Evolutionary conservation across 2,329 filamentous ascomycete species (phyloP).

Genomic region (Clathrospora elynae): DNA sequence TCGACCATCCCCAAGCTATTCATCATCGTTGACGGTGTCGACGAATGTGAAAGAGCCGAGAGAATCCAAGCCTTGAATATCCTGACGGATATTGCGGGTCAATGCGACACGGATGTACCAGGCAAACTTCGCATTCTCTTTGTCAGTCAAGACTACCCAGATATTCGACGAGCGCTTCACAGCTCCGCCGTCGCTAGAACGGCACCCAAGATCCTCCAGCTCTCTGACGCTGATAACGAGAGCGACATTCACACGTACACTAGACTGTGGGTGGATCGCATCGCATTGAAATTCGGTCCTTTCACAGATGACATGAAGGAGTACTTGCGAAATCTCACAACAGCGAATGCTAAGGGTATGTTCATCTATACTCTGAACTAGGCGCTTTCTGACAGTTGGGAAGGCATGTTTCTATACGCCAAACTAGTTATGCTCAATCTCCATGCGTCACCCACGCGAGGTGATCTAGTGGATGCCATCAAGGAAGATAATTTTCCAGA

Average conservation of each 20-base stretch:
- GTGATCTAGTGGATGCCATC: slow-evolving; percentile 22
- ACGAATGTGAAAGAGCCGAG: slow-evolving; percentile 47
- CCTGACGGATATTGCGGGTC: slow-evolving; percentile 16
- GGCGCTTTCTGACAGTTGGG: not conserved
- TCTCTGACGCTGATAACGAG: slow-evolving; percentile 24
- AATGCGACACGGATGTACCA: slow-evolving; percentile 21
- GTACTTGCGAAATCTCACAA: slow-evolving; percentile 28
- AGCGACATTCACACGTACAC: slow-evolving; percentile 28
- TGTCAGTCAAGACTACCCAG: slow-evolving; percentile 34
- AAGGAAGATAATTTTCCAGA: slow-evolving; percentile 21
- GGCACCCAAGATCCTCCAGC: slow-evolving; percentile 15
- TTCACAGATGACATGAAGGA: slow-evolving; percentile 26
- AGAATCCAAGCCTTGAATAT: slow-evolving; percentile 27
- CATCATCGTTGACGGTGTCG: slow-evolving; percentile 45
- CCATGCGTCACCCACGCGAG: slow-evolving; percentile 18
- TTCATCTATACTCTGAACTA: not conserved
- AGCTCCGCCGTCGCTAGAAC: slow-evolving; percentile 8
- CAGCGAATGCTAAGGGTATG: slow-evolving; percentile 29
- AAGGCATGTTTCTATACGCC: slow-evolving; percentile 17
- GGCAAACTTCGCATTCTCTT: slow-evolving; percentile 31
- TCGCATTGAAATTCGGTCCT: slow-evolving; percentile 18
- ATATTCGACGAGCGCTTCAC: slow-evolving; percentile 23
- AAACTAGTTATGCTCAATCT: slow-evolving; percentile 34
- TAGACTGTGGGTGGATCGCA: slow-evolving; percentile 16
- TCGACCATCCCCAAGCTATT: slow-evolving; percentile 20